These are phyloP conservation scores for Leptosphaerulina australis DNA, from an alignment of 2,329 filamentous ascomycete species.

Conservation along the genomic window DNA sequence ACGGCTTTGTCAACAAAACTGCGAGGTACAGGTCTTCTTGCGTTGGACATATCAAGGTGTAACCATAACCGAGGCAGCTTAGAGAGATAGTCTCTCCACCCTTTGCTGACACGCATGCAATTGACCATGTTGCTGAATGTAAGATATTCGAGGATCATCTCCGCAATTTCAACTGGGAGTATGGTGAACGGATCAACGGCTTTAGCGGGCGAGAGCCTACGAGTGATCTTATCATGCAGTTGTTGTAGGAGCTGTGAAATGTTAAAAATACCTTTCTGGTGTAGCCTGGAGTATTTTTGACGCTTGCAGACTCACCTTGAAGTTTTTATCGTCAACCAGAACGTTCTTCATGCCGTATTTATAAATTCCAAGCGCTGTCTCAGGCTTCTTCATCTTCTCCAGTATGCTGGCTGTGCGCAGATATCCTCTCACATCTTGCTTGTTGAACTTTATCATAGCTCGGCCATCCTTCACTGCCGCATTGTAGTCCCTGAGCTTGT, in stretches of 20 bases:
- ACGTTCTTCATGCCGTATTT: constrained; percentile 63
- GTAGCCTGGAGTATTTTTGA: not conserved
- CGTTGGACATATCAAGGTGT: constrained; percentile 59
- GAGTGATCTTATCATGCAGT: constrained; percentile 56
- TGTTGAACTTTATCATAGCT: constrained; percentile 59
- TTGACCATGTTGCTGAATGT: constrained; percentile 59
- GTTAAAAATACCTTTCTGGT: not conserved
- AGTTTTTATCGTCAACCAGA: constrained; percentile 45
- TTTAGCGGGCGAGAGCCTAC: constrained; percentile 50
- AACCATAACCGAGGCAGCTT: constrained; percentile 58
- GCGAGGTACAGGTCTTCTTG: constrained; percentile 51
- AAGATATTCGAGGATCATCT: constrained; percentile 59
- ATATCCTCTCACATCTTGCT: constrained; percentile 62
- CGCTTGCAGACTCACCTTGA: constrained; percentile 29
- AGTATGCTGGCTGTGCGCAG: constrained; percentile 60
- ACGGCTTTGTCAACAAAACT: constrained; percentile 53
- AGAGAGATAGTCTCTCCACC: constrained; percentile 60
- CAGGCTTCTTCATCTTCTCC: constrained; percentile 56
- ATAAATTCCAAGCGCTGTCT: constrained; percentile 63
- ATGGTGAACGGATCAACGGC: constrained; percentile 59
- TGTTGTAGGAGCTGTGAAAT: constrained; percentile 48
- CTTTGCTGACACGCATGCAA: constrained; percentile 61
- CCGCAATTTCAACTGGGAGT: constrained; percentile 61
- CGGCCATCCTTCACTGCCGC: constrained; percentile 63
- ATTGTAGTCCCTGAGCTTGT: constrained; percentile 58